A percentile compares a stretch with the other conserved stretches of the same genome.
phyloP scores from a whole-genome alignment of 805 yeast genomes.

The Candida tibetensis region DNA sequence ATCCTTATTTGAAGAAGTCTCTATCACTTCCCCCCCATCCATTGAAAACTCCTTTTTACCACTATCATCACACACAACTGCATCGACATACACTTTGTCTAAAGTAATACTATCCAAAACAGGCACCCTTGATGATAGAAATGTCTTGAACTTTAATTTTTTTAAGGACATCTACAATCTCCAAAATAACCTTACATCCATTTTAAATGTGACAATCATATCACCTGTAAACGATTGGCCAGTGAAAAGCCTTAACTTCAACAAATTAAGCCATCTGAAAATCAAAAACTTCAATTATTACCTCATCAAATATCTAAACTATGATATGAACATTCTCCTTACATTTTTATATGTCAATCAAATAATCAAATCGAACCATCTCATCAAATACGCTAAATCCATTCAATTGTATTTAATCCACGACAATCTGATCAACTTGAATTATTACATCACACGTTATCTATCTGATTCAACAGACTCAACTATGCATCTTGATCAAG shows the following conservation, averaged over 20 bases:
- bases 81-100: constrained; percentile 2
- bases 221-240: constrained; percentile 7
- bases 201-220: background rate
- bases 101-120: constrained; percentile 9
- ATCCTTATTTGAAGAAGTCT: background rate
- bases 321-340: constrained; percentile 19
- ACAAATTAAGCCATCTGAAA: no score
- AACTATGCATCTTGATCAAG: constrained; percentile 4
- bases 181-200: constrained; percentile 1
- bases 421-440: constrained; percentile 2
- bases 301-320: constrained; percentile 23
- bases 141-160: constrained; percentile 13
- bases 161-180: constrained; percentile 12
- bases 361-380: constrained; percentile 24
- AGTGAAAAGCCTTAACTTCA: background rate
- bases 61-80: no score
- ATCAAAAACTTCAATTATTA: constrained; percentile 6
- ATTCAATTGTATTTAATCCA: constrained; percentile 24
- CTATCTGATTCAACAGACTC: background rate
- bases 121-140: constrained; percentile 1
- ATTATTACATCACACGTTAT: constrained; percentile 1
- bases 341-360: constrained; percentile 26
- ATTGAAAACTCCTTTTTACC: background rate
- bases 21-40: background rate
- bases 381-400: constrained; percentile 24